Base-by-base conservation (phyloP, 768 basidiomycete genomes). In the Pulveroboletus sp. region DNA sequence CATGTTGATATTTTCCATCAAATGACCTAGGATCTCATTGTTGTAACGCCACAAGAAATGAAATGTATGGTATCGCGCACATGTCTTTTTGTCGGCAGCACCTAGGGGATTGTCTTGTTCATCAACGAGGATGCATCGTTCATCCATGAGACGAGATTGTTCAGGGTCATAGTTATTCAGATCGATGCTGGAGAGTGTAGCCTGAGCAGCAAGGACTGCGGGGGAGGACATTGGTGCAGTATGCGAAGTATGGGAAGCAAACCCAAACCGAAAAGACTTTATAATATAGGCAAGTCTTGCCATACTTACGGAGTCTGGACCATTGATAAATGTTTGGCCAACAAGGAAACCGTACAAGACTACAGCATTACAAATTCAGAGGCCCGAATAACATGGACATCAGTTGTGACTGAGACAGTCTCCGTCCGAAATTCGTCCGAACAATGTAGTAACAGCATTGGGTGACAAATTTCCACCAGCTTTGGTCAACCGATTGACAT, bases 1-100 rank as follows among this genome's bases (percentile, higher is more conserved):
- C 62, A 86, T 85, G 66, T 84, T 82, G 63, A 98, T 95, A 67
- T 96, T 96, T 66, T 89, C 86, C 93, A 99, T 98, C 47, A 99
- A 73, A 71, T 98, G 96, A 68, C 94, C 94, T 65, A 22, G 47
- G 10, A 39, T 39, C 19, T 27, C 9, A 51, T 24, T 20, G 46
- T 51, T 45, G 43, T 32, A 20, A 37, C 19, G 31, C 26, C 20
- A 30, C 37, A 27, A 30, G 39, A 16, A 49, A n/a, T 24, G 30
- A 43, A 20, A 50, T 30, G 23, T 10, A 57, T 43, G 39, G 6
- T 73, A 10, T 35, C 22, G 45, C 86, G 57, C 61, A 93, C 95
- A 98, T 19, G 90, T 93, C 74, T 98, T 99, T 77, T 99, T 99
- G 70, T 93, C 90, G 53, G 85, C 77, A 22, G 91, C 87, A 22